Conservation (phyloP, 2,329 filamentous ascomycete genomes). For the Fusarium anguioides region DNA sequence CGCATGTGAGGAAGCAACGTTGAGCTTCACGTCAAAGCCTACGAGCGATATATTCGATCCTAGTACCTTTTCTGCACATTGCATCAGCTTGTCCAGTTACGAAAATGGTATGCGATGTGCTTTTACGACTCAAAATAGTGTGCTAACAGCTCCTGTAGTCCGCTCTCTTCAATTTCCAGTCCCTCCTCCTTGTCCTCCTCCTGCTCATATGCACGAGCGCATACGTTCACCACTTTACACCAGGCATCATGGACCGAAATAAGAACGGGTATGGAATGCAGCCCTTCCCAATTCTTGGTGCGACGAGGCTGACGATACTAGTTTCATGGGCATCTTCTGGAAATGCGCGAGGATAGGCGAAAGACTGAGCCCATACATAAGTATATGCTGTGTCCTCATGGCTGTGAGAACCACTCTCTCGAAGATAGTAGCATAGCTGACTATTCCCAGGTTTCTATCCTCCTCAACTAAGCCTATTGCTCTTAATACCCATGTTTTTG, state of each 20-base stretch:
- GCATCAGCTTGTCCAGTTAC: neutral
- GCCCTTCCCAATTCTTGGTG: neutral
- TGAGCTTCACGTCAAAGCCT: neutral
- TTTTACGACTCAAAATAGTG: neutral
- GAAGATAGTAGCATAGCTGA: neutral
- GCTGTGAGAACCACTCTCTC: slow-evolving; percentile 68
- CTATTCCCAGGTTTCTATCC: slow-evolving; percentile 49
- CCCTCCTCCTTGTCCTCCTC: slow-evolving; percentile 91
- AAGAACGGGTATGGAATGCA: slow-evolving; percentile 78
- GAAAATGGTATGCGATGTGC: slow-evolving; percentile 45
- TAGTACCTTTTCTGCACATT: neutral
- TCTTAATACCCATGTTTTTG: slow-evolving; percentile 23
- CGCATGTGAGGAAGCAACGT: slow-evolving; percentile 17
- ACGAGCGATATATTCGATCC: neutral
- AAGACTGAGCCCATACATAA: slow-evolving; percentile 93
- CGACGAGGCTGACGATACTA: slow-evolving; percentile 49
- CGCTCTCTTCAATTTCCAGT: slow-evolving; percentile 99
- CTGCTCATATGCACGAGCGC: slow-evolving; percentile 96
- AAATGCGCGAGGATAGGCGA: slow-evolving; percentile 94
- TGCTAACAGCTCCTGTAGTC: slow-evolving; percentile 66
- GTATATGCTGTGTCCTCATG: slow-evolving; percentile 93
- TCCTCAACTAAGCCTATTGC: slow-evolving; percentile 50
- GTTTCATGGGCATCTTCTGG: slow-evolving; percentile 90
- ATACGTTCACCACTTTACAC: slow-evolving; percentile 91
- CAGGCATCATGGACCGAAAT: slow-evolving; percentile 89